Evolutionary conservation across 192 early-diverging fungal species (phyloP), one percentile per base, ranked within the genome.

Genomic region (Coemansia biformis): DNA sequence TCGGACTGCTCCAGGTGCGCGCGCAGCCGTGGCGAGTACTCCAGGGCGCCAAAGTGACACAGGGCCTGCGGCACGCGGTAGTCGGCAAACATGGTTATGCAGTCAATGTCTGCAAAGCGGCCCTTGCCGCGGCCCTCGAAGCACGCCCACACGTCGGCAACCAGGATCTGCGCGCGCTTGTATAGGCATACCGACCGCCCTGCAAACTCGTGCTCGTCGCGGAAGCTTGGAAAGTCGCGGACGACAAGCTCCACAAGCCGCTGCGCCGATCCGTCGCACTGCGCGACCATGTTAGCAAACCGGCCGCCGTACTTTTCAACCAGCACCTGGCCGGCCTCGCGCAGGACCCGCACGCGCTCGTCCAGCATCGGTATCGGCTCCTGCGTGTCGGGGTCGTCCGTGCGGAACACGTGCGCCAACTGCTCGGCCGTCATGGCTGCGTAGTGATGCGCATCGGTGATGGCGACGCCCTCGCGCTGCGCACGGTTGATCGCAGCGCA

Each of bases 11-110:
- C 11, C 22, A 91, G 64, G 21, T 54, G 74, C 5, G 56, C 41
- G 0, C 60, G 33, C 39, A 92, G 64, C 18, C 67, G 57, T 12
- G 69, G 56, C 16, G 83, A 88, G 73, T 90, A 92, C 41, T 66
- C 44, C 10, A 92, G 65, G 2, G 77, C 72, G 17, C 81, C 83
- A 31, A 90, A 77, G 45, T 88, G 80, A 48, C 83, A 79, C 24
- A 86, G 51, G 8, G 83, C 83, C 71, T 92, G 79, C 4, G 80
- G 81, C 16, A 88, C 80, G n/a, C 89, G 71, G 58, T 90, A 92
- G 57, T 92, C 90, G 4, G 90, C 90, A 84, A 92, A 92, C 86
- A 92, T 92, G 11, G 90, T 92, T 24, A 92, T 78, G 11, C 66
- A 35, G 50, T 87, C 82, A 64, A 92, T 89, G 49, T 89, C 86